phyloP scores from a whole-genome alignment of 2,329 filamentous ascomycete species.

The Aotearoamyces nothofagi region DNA sequence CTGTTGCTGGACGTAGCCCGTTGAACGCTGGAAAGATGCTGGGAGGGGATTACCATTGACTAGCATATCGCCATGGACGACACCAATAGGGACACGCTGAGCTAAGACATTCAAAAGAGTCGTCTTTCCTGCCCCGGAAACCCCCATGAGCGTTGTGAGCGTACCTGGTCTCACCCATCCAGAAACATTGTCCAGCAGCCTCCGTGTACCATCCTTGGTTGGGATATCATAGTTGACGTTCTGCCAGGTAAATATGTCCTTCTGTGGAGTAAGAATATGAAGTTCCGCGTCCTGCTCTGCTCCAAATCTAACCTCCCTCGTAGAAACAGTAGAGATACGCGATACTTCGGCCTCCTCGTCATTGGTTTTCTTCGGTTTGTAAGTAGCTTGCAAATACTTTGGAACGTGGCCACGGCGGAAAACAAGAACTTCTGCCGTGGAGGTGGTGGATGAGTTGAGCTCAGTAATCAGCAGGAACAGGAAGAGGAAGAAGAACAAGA shows the following conservation, averaged over 20 bases:
- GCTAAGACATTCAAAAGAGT: conserved; percentile 69
- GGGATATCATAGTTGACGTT: conserved; percentile 58
- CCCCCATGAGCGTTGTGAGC: conserved; percentile 50
- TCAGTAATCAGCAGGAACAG: conserved; percentile 52
- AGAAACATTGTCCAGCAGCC: conserved; percentile 63
- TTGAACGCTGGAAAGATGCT: conserved; percentile 72
- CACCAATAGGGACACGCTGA: conserved; percentile 66
- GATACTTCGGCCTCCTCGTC: conserved; percentile 13
- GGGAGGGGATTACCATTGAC: conserved; percentile 22
- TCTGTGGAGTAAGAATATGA: conserved; percentile 14
- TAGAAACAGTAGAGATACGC: conserved; percentile 3
- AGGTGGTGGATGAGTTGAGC: conserved; percentile 47
- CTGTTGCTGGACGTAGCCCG: conserved; percentile 86
- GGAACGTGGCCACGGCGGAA: conserved; percentile 51
- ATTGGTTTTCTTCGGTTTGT: conserved; percentile 13
- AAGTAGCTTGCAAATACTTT: conserved; percentile 23
- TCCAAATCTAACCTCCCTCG: conserved; percentile 6
- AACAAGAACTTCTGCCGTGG: conserved; percentile 62
- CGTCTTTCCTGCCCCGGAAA: conserved; percentile 67
- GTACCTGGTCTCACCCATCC: conserved; percentile 65
- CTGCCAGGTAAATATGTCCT: conserved; percentile 8
- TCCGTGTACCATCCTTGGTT: conserved; percentile 47
- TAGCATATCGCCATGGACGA: conserved; percentile 67
- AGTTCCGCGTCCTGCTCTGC: conserved; percentile 8
- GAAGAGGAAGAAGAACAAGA: conserved; percentile 43